phyloP scores from a whole-genome alignment of 1,284 basidiomycete genomes.

The Taiwanofungus camphoratus region DNA sequence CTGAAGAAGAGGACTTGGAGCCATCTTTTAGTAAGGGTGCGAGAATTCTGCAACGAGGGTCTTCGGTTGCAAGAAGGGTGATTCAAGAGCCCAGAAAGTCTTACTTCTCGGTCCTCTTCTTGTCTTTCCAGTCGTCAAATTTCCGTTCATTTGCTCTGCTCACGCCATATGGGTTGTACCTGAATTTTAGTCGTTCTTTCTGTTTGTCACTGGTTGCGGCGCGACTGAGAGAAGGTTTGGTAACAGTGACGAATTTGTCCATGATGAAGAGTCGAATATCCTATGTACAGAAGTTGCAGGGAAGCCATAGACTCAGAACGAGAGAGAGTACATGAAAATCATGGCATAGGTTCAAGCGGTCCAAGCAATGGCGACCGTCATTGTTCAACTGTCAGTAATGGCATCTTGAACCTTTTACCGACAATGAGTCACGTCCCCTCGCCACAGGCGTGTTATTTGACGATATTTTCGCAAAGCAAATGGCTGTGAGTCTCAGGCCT shows the following conservation, averaged over 20 bases:
- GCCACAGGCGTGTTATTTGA: constrained; percentile 26
- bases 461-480: no score
- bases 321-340: no score
- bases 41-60: constrained; percentile 22
- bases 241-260: constrained; percentile 37
- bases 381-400: neutral
- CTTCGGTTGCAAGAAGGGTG: neutral
- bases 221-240: constrained; percentile 23
- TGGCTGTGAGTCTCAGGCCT: no score
- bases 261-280: constrained; percentile 22
- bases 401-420: neutral
- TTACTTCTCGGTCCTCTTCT: constrained; percentile 27
- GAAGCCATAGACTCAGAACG: no score
- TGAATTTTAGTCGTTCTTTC: constrained; percentile 20
- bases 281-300: no score
- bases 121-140: constrained; percentile 26
- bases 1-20: constrained; percentile 35
- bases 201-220: constrained; percentile 15
- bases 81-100: neutral
- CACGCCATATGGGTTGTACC: constrained; percentile 30
- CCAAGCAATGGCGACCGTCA: neutral
- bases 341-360: neutral
- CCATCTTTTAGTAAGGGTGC: constrained; percentile 28
- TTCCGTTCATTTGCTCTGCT: constrained; percentile 20
- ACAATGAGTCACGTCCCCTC: constrained; percentile 1